Evolutionary conservation across 805 yeast genomes (phyloP).

Genomic region (Metschnikowia santaceciliae): DNA sequence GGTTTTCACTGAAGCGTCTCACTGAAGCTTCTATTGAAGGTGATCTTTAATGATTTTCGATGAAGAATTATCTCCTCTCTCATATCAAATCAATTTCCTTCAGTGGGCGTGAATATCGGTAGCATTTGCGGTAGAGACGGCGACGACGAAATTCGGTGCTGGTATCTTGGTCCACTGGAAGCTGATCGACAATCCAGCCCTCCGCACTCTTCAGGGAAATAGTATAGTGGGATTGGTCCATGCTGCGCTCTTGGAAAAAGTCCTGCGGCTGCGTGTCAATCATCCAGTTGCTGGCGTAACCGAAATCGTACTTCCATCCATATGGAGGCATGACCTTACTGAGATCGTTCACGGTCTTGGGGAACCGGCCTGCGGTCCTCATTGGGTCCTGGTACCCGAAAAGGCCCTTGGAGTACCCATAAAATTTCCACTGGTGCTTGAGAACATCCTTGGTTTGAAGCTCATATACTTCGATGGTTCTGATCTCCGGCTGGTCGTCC

Average conservation of each 20-base stretch:
- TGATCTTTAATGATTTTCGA: background rate
- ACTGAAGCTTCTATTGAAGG: too few species aligned
- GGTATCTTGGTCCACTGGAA: constrained; percentile 35
- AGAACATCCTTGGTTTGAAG: constrained; percentile 63
- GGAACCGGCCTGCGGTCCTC: constrained; percentile 46
- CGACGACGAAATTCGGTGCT: constrained; percentile 55
- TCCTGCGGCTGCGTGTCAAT: constrained; percentile 50
- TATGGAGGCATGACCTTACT: constrained; percentile 60
- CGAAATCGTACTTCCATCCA: constrained; percentile 67
- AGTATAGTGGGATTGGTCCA: constrained; percentile 18
- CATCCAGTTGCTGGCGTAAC: constrained; percentile 55
- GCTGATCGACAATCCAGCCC: constrained; percentile 46
- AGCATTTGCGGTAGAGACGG: constrained; percentile 50
- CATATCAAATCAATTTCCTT: constrained; percentile 1
- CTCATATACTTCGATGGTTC: constrained; percentile 74
- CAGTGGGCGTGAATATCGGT: constrained; percentile 32
- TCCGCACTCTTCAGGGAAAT: constrained; percentile 29
- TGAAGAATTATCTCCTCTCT: background rate
- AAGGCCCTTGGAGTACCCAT: constrained; percentile 49
- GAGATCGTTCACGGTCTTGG: constrained; percentile 58
- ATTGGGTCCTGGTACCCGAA: constrained; percentile 49
- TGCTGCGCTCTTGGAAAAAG: constrained; percentile 51
- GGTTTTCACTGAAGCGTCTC: too few species aligned
- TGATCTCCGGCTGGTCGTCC: constrained; percentile 60
- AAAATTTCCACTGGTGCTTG: constrained; percentile 58